These are phyloP conservation scores for Plantago ovata DNA, from an alignment of 257 asterid species.

Conservation along the genomic window DNA sequence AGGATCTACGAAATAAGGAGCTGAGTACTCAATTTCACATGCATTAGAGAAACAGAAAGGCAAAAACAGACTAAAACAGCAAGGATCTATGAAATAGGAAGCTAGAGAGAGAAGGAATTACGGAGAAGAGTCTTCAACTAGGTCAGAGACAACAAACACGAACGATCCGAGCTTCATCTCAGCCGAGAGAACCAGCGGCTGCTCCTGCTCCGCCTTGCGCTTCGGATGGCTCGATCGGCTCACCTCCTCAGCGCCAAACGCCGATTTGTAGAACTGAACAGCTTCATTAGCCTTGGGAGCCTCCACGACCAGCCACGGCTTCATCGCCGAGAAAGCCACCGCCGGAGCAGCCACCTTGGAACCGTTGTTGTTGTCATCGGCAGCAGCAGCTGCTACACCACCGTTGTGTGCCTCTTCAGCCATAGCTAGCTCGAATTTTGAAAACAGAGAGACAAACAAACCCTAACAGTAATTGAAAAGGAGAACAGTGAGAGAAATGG, in stretches of 20 bases:
- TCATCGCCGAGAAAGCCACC: slow-evolving; percentile 42
- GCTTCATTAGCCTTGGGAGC: slow-evolving; percentile 72
- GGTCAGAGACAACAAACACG: slow-evolving; percentile 62
- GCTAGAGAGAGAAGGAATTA: slow-evolving; percentile 15
- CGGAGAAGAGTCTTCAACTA: slow-evolving; percentile 48
- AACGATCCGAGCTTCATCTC: slow-evolving; percentile 70
- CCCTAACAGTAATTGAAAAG: neutral
- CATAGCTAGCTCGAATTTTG: slow-evolving; percentile 20
- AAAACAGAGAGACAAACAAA: neutral
- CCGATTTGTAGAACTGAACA: slow-evolving; percentile 69
- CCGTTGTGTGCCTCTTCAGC: slow-evolving; percentile 44
- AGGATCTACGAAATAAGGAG: neutral
- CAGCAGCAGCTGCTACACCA: slow-evolving; percentile 14
- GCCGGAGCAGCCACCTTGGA: slow-evolving; percentile 17
- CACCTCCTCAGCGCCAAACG: slow-evolving; percentile 88
- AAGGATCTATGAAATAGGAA: neutral
- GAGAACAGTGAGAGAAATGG: neutral
- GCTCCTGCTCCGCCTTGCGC: slow-evolving; percentile 91
- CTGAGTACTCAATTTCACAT: neutral
- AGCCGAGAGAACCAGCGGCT: slow-evolving; percentile 52
- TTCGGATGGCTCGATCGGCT: slow-evolving; percentile 57
- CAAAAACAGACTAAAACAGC: neutral
- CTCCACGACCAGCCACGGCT: slow-evolving; percentile 69
- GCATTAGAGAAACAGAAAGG: slow-evolving; percentile 6
- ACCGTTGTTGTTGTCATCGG: too few species aligned